phyloP scores from a whole-genome alignment of 2,329 filamentous ascomycete species.

The Talaromyces sp. region DNA sequence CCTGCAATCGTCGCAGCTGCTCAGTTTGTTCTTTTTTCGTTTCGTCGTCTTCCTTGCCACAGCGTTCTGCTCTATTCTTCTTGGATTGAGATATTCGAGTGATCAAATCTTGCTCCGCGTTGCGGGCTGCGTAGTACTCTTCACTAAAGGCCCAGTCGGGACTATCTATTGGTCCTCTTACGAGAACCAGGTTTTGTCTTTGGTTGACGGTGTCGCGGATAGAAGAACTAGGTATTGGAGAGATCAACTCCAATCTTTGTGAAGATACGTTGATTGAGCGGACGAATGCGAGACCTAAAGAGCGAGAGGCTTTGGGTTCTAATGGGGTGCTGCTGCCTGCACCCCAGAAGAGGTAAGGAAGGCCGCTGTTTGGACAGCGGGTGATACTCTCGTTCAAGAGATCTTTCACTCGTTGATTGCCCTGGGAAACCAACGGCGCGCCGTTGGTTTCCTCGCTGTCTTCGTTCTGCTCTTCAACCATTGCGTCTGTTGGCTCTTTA shows the following conservation, averaged over 20 bases:
- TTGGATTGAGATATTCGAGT: conserved; percentile 25
- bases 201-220: conserved; percentile 35
- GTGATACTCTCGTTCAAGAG: conserved; percentile 31
- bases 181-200: conserved; percentile 47
- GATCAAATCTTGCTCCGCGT: conserved; percentile 37
- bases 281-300: conserved; percentile 52
- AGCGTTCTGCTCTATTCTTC: conserved; percentile 21
- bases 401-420: conserved; percentile 13
- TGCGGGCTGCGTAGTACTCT: conserved; percentile 41
- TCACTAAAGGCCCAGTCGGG: conserved; percentile 48
- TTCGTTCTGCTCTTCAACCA: not conserved
- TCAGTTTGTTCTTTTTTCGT: conserved; percentile 20
- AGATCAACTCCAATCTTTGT: conserved; percentile 48
- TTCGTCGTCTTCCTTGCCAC: conserved; percentile 3
- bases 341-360: conserved; percentile 54
- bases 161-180: conserved; percentile 48
- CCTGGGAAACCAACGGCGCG: conserved; percentile 24
- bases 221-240: conserved; percentile 43
- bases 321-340: conserved; percentile 44
- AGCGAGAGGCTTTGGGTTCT: conserved; percentile 48
- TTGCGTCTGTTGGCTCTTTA: not conserved
- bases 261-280: conserved; percentile 41
- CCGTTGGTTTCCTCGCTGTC: conserved; percentile 22
- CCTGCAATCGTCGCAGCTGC: conserved; percentile 32
- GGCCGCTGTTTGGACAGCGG: conserved; percentile 42